A percentile compares a stretch with the other conserved stretches of the same genome.
Evolutionary conservation across 1,284 basidiomycete species (phyloP).

Genomic region (Apiotrichum gracile): DNA sequence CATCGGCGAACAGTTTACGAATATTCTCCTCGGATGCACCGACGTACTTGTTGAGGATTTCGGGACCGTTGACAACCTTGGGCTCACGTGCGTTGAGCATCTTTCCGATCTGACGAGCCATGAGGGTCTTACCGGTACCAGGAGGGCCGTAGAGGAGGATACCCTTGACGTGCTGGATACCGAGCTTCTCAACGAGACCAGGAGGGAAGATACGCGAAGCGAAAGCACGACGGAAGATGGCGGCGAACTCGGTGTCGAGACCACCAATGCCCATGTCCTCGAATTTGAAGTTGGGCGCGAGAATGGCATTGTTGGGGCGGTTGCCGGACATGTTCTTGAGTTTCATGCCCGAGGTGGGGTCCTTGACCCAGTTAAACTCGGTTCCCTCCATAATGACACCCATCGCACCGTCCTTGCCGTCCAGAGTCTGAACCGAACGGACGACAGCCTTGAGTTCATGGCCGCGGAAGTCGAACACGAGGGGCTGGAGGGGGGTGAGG

Average conservation of each 20-base stretch:
- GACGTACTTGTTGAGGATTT: slow-evolving; percentile 91
- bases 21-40: slow-evolving; percentile 99
- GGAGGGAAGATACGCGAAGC: slow-evolving; percentile 97
- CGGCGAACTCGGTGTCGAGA: slow-evolving; percentile 87
- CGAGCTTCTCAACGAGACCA: slow-evolving; percentile 91
- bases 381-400: slow-evolving; percentile 88
- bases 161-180: slow-evolving; percentile 98
- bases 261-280: slow-evolving; percentile 99
- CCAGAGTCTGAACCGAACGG: slow-evolving; percentile 57
- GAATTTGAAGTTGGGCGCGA: slow-evolving; percentile 98
- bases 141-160: slow-evolving; percentile 94
- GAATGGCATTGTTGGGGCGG: slow-evolving; percentile 86
- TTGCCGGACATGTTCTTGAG: slow-evolving; percentile 89
- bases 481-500: slow-evolving; percentile 58
- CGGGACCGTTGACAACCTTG: slow-evolving; percentile 97
- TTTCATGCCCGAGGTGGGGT: slow-evolving; percentile 72
- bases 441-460: slow-evolving; percentile 73
- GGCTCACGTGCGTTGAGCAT: slow-evolving; percentile 98
- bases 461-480: slow-evolving; percentile 88
- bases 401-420: slow-evolving; percentile 51
- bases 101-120: slow-evolving; percentile 97
- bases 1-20: slow-evolving; percentile 93
- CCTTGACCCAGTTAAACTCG: slow-evolving; percentile 82
- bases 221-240: slow-evolving; percentile 98
- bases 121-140: slow-evolving; percentile 96